A percentile compares a stretch with the other conserved stretches of the same genome.
Conservation (phyloP, 441 rosid genomes). For the Gossypium lobatum region DNA sequence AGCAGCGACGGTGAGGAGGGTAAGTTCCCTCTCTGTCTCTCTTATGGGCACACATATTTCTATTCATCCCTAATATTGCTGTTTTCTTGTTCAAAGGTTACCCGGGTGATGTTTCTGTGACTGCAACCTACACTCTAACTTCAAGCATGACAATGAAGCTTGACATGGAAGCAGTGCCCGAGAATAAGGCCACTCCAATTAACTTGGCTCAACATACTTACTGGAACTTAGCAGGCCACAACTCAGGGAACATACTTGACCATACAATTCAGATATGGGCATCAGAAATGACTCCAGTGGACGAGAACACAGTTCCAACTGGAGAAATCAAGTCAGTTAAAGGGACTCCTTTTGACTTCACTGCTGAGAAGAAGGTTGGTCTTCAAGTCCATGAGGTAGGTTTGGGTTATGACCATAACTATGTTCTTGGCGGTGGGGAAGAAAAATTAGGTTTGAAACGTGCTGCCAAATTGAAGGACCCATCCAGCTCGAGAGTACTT, state of each 20-base stretch:
- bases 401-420: slow-evolving; percentile 81
- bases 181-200: slow-evolving; percentile 68
- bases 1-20: slow-evolving; percentile 89
- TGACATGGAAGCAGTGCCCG: slow-evolving; percentile 80
- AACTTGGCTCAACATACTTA: slow-evolving; percentile 91
- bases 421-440: slow-evolving; percentile 61
- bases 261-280: slow-evolving; percentile 72
- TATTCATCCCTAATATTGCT: slow-evolving; percentile 1
- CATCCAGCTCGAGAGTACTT: slow-evolving; percentile 58
- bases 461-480: slow-evolving; percentile 63
- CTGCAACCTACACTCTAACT: slow-evolving; percentile 69
- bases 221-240: slow-evolving; percentile 85
- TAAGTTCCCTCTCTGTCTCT: slow-evolving; percentile 5
- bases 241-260: slow-evolving; percentile 63
- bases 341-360: slow-evolving; percentile 82
- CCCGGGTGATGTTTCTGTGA: slow-evolving; percentile 70
- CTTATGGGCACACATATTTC: not conserved
- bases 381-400: slow-evolving; percentile 64
- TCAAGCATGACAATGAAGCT: slow-evolving; percentile 67
- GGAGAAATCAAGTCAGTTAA: slow-evolving; percentile 70
- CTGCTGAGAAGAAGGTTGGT: slow-evolving; percentile 59
- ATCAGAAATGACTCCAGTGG: slow-evolving; percentile 70
- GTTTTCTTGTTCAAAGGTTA: slow-evolving; percentile 43
- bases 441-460: slow-evolving; percentile 61
- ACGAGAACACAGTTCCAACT: slow-evolving; percentile 69